A percentile compares a stretch with the other conserved stretches of the same genome.
Conservation (phyloP, 176 grass and related monocot genomes). For the Aegilops bicornis region DNA sequence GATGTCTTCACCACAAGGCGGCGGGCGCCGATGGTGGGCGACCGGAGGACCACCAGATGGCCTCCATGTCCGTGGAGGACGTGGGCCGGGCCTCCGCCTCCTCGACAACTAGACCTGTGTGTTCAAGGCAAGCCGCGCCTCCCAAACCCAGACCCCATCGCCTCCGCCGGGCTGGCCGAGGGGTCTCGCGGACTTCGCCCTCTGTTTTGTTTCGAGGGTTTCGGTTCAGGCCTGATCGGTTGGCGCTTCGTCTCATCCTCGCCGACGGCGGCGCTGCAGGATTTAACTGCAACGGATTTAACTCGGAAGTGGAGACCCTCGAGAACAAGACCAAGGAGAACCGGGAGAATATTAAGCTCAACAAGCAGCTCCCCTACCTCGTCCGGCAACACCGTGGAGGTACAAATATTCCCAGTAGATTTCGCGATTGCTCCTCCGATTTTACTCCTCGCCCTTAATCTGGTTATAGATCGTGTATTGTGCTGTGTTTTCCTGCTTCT, state of each 20-base stretch:
- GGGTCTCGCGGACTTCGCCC: background rate
- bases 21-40: constrained; percentile 42
- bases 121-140: constrained; percentile 52
- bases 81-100: constrained; percentile 55
- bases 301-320: constrained; percentile 61
- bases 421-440: too few species aligned
- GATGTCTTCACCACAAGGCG: constrained; percentile 25
- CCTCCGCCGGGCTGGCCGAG: background rate
- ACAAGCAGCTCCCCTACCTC: constrained; percentile 79
- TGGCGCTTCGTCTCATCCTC: background rate
- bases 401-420: background rate
- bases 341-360: constrained; percentile 86
- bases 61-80: constrained; percentile 73
- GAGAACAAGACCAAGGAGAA: constrained; percentile 83
- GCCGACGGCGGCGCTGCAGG: constrained; percentile 20
- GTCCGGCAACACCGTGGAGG: constrained; percentile 89
- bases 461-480: background rate
- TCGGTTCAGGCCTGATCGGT: background rate
- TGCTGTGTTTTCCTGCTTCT: background rate
- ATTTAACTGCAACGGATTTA: constrained; percentile 68
- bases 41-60: constrained; percentile 66
- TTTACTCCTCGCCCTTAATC: too few species aligned
- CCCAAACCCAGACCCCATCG: constrained; percentile 8
- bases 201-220: background rate
- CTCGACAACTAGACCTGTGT: constrained; percentile 85